Evolutionary conservation across 768 basidiomycete genomes (phyloP).

Genomic region (Leccinum subgranulosum): DNA sequence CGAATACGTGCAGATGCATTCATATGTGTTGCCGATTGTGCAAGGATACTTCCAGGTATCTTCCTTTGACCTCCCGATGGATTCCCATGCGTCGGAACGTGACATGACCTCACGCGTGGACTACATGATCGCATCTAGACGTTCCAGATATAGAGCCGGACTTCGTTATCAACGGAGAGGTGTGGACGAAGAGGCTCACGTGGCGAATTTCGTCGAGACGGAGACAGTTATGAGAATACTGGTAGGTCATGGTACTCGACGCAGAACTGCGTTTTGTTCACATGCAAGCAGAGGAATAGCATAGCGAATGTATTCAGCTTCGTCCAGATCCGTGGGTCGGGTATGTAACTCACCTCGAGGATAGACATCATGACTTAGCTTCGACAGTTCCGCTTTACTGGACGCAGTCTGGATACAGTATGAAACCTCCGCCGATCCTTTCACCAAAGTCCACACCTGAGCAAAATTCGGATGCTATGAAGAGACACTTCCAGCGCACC

Average conservation of each 20-base stretch:
- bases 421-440: conserved; percentile 85
- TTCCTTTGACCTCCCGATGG: conserved; percentile 56
- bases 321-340: conserved; percentile 89
- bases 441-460: conserved; percentile 67
- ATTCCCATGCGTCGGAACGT: conserved; percentile 35
- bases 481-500: conserved; percentile 69
- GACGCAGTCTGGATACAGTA: conserved; percentile 81
- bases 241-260: conserved; percentile 40
- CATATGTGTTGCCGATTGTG: conserved; percentile 87
- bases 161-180: conserved; percentile 93
- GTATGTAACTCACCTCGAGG: conserved; percentile 35
- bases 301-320: conserved; percentile 80
- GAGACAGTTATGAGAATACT: conserved; percentile 84
- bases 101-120: conserved; percentile 49
- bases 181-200: conserved; percentile 88
- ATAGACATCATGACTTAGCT: conserved; percentile 1
- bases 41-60: conserved; percentile 88
- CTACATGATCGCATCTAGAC: conserved; percentile 79
- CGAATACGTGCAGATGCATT: conserved; percentile 54
- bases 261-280: not conserved
- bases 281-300: conserved; percentile 58
- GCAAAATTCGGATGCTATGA: conserved; percentile 68
- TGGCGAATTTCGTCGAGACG: conserved; percentile 95
- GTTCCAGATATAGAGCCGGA: conserved; percentile 88
- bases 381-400: conserved; percentile 86